Base-by-base conservation (phyloP, 2,329 filamentous ascomycete genomes). In the Arachnomyces sp. region DNA sequence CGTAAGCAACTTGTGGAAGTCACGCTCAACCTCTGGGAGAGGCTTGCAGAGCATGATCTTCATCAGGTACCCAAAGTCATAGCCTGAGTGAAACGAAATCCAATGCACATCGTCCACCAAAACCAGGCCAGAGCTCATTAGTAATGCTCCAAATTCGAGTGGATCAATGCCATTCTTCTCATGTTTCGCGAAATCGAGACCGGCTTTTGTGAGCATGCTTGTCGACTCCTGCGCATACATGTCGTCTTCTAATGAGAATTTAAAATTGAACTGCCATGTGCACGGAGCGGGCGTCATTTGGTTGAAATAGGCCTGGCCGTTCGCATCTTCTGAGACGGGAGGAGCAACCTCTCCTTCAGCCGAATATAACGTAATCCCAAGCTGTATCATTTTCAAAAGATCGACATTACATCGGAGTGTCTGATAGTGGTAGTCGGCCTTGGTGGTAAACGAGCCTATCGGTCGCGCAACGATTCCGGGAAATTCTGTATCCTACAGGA, bases 241-340 rank as follows among this genome's bases (percentile, higher is more conserved):
- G 65, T 98, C 92, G 30, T 90, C 80, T 50, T 92, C 84, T 7
- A 95, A 73, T 1, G 87, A 92, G 64, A 96, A 98, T 53, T 89
- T 83, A 67, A 98, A 98, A 71, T 98, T 96, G 74, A 98, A 98
- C 53, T 95, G 90, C 92, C 92, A 98, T 13, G 90, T 93, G 58
- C 84, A 93, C 12, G 86, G 90, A 43, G 87, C 80, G 28, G 63
- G 62, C n/a, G 71, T 59, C 39, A 75, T 65, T 47, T 71, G 71
- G 47, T 70, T 72, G 14, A 63, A 65, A 48, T 75, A 73, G 17
- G 65, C 63, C 48, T 68, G 65, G 32, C 70, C 62, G 46, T 68
- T 67, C 39, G 70, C 62, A 44, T 77, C 58, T 20, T 69, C 67
- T 16, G 80, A 77, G 48, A 81, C 78, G 8, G 83, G 73, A 2